A percentile compares a stretch with the other conserved stretches of the same genome.
These are phyloP conservation scores for Astrocystis sublimbata DNA, from an alignment of 495 filamentous ascomycete species.

Conservation along the genomic window DNA sequence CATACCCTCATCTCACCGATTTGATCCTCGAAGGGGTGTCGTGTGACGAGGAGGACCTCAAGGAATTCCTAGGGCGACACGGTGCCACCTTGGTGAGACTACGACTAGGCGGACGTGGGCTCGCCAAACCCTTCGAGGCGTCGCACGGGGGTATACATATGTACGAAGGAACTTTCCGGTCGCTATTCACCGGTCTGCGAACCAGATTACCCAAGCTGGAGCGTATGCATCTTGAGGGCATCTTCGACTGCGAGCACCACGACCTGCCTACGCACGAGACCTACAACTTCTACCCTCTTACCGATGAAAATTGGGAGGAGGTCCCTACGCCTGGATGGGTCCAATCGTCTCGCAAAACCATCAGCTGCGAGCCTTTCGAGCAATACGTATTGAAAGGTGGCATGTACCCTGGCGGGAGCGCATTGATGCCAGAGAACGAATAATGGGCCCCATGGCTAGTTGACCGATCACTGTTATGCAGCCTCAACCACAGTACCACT, in stretches of 20 bases:
- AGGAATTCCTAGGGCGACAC: slow-evolving; percentile 44
- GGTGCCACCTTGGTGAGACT: slow-evolving; percentile 41
- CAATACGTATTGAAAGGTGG: slow-evolving; percentile 44
- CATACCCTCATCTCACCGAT: slow-evolving; percentile 41
- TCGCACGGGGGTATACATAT: slow-evolving; percentile 48
- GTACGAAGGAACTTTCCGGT: slow-evolving; percentile 45
- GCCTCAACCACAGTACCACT: neutral
- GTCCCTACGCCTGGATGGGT: slow-evolving; percentile 28
- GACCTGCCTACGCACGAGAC: slow-evolving; percentile 40
- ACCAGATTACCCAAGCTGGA: slow-evolving; percentile 37
- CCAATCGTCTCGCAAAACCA: slow-evolving; percentile 36
- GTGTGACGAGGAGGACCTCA: slow-evolving; percentile 48
- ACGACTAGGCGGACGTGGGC: slow-evolving; percentile 47
- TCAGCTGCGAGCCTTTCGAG: slow-evolving; percentile 45
- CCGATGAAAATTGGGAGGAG: slow-evolving; percentile 44
- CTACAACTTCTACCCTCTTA: slow-evolving; percentile 46
- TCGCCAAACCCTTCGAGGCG: slow-evolving; percentile 41
- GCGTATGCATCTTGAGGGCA: slow-evolving; percentile 48
- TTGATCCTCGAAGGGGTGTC: slow-evolving; percentile 46
- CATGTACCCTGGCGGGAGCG: slow-evolving; percentile 34
- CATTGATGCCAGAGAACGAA: slow-evolving; percentile 20
- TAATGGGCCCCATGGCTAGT: slow-evolving; percentile 10
- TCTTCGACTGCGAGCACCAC: slow-evolving; percentile 44
- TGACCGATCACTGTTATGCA: neutral
- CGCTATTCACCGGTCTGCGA: slow-evolving; percentile 42